phyloP scores from a whole-genome alignment of 2,329 filamentous ascomycete species.

The Beauveria asiatica region DNA sequence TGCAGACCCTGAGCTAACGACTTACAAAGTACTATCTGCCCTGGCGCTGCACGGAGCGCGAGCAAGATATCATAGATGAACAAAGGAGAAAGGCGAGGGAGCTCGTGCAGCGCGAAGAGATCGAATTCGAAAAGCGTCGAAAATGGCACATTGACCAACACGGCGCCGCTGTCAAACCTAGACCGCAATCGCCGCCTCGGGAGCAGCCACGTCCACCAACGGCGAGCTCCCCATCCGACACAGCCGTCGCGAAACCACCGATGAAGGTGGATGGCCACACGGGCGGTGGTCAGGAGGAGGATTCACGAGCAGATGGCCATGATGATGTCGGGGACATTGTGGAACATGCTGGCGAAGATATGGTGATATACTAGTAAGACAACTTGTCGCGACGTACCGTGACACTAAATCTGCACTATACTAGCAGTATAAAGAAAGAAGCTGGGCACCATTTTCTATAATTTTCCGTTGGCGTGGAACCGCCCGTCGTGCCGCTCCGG shows the following conservation, averaged over 20 bases:
- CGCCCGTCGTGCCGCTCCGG: background rate
- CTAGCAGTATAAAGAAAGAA: too few relatives aligned
- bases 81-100: constrained; percentile 61
- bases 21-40: constrained; percentile 69
- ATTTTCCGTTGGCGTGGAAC: background rate
- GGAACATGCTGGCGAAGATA: constrained; percentile 80
- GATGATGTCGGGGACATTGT: constrained; percentile 71
- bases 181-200: constrained; percentile 25
- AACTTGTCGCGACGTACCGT: background rate
- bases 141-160: constrained; percentile 27
- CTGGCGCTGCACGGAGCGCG: constrained; percentile 61
- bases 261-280: background rate
- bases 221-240: constrained; percentile 1
- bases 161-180: constrained; percentile 16
- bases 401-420: background rate
- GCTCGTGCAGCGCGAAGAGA: constrained; percentile 54
- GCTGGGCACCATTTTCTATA: background rate
- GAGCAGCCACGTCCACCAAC: constrained; percentile 11
- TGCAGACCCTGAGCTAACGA: background rate
- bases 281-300: background rate
- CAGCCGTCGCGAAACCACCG: background rate
- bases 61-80: constrained; percentile 61
- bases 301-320: constrained; percentile 25
- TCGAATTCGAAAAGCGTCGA: constrained; percentile 49
- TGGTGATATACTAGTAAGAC: constrained; percentile 68